phyloP scores from a whole-genome alignment of 2,329 filamentous ascomycete genomes.

The Neonectria neomacrospora region DNA sequence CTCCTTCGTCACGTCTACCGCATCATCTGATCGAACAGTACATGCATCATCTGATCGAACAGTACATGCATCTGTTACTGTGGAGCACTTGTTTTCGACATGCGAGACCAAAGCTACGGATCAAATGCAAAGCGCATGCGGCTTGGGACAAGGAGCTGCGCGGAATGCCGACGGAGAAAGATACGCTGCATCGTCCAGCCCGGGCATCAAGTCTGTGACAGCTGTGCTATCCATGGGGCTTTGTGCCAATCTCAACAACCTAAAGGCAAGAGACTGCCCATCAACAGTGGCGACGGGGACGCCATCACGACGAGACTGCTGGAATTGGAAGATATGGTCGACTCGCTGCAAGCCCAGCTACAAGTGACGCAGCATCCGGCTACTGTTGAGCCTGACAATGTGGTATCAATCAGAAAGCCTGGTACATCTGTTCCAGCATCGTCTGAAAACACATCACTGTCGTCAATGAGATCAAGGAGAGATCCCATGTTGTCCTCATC shows the following conservation, averaged over 20 bases:
- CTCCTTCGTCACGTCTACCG: neutral
- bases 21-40: too few relatives aligned
- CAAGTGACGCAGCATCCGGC: neutral
- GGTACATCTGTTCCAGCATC: neutral
- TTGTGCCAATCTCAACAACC: neutral
- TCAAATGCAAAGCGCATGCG: constrained; percentile 43
- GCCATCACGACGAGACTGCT: neutral
- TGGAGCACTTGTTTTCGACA: neutral
- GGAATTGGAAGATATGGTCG: neutral
- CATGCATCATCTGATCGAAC: too few relatives aligned
- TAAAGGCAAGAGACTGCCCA: neutral
- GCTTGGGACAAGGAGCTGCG: constrained; percentile 49
- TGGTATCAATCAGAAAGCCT: neutral
- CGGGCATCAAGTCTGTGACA: neutral
- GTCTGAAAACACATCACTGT: neutral
- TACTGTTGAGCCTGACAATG: neutral
- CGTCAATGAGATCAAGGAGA: too few relatives aligned
- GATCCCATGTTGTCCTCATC: neutral
- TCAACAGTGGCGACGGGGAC: neutral
- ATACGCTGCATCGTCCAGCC: constrained; percentile 54
- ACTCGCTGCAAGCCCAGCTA: neutral
- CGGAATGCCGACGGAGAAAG: constrained; percentile 60
- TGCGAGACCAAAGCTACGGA: neutral
- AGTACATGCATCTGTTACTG: neutral
- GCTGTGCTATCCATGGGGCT: neutral